Conservation (phyloP, 352 stramenopile genomes). For the Globisporangium carolinianum region DNA sequence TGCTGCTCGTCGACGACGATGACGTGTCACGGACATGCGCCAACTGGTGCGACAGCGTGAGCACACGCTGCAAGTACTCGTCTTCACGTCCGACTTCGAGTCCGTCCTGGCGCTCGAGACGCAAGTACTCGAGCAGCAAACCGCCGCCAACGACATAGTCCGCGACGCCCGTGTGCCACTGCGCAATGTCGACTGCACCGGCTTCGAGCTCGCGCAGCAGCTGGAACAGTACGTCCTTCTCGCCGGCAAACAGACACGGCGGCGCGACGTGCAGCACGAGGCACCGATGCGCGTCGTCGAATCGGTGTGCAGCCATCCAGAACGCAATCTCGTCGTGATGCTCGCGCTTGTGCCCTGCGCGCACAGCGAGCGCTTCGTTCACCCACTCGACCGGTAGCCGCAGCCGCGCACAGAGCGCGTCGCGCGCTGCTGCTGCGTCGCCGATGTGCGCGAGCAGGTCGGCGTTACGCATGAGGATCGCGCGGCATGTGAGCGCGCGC, state of each 20-base stretch:
- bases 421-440: constrained; percentile 18
- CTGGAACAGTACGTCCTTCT: constrained; percentile 49
- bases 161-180: constrained; percentile 51
- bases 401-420: constrained; percentile 45
- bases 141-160: constrained; percentile 48
- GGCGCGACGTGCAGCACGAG: constrained; percentile 54
- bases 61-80: constrained; percentile 52
- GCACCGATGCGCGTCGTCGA: constrained; percentile 54
- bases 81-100: constrained; percentile 46
- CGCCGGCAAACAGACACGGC: constrained; percentile 50
- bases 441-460: constrained; percentile 34
- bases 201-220: constrained; percentile 54
- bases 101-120: constrained; percentile 52
- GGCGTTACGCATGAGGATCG: constrained; percentile 59
- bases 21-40: constrained; percentile 24
- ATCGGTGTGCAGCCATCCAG: constrained; percentile 58
- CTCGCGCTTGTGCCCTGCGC: constrained; percentile 33
- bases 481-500: constrained; percentile 47
- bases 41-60: constrained; percentile 48
- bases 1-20: not conserved
- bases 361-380: constrained; percentile 59
- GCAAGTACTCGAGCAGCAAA: constrained; percentile 63
- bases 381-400: constrained; percentile 56
- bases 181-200: constrained; percentile 38
- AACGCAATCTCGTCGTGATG: constrained; percentile 64